A percentile compares a stretch with the other conserved stretches of the same genome.
phyloP scores from a whole-genome alignment of 305 asterid species.

The Salvia sclarea region DNA sequence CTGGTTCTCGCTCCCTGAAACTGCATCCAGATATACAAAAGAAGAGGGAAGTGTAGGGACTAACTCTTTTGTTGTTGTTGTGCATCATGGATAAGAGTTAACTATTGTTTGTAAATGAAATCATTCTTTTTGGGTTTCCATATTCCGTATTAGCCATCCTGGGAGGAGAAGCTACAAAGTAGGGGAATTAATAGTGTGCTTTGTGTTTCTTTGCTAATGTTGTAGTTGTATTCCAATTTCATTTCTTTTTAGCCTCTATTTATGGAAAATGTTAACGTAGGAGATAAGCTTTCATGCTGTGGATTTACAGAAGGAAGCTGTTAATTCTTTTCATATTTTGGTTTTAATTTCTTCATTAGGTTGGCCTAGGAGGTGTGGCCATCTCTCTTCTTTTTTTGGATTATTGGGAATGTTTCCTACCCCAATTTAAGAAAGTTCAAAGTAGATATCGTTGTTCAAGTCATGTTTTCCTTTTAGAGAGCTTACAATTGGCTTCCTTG shows the following conservation, averaged over 20 bases:
- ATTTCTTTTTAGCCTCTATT: not conserved
- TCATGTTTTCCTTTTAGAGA: no score
- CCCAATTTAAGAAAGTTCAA: no score
- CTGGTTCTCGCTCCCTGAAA: slow-evolving; percentile 67
- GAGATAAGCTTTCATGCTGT: not conserved
- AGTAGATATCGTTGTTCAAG: no score
- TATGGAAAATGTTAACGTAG: not conserved
- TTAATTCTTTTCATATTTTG: no score
- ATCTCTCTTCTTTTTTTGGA: no score
- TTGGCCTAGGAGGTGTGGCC: no score
- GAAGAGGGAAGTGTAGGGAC: not conserved
- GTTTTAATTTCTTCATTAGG: no score
- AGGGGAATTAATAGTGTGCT: not conserved
- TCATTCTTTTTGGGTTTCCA: not conserved
- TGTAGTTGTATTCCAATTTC: not conserved
- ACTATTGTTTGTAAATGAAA: slow-evolving; percentile 24
- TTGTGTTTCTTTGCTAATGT: not conserved
- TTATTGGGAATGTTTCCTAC: no score
- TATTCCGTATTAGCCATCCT: not conserved
- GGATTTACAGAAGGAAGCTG: no score
- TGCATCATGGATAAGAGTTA: not conserved
- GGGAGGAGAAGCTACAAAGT: not conserved
- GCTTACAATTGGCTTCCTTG: no score
- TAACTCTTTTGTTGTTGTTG: not conserved
- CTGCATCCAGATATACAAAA: not conserved